Base-by-base conservation (phyloP, 768 basidiomycete species). In the Lactarius psammicola region DNA sequence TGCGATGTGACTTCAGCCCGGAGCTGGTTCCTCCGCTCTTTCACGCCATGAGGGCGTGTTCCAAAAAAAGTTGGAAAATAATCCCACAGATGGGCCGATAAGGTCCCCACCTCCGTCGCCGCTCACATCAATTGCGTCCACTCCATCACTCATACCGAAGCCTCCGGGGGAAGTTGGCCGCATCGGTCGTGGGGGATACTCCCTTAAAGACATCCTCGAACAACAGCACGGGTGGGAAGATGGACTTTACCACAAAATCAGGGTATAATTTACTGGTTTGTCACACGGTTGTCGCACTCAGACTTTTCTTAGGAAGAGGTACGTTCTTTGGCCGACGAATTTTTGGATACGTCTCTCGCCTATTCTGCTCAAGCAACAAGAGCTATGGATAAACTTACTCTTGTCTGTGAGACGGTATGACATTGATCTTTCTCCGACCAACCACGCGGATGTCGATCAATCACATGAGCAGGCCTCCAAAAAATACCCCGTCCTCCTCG, bases 131-230 rank as follows among this genome's bases (percentile, higher is more conserved):
- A 59, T 20, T 30, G 40, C 26, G 42, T 31, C 42, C 28, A n/a
- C 42, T 46, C 42, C 38, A 59, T 26, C 26, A 2, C 57, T 59
- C 38, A 42, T 59, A 59, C 57, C 57, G 4, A 59, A 59, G 20
- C 42, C 58, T 23, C 20, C 20, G 17, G 58, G 58, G 17, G 58
- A 59, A 30, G 58, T 59, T 18, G 31, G 42, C 31, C 10, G 42
- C 26, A 10, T 46, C 10, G 31, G 58, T 5, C 30, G 10, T 31
- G 58, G 58, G 30, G 56, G 56, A 40, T 57, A 57, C 10, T 26
- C 7, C 7, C 36, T 57, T 13, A 57, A 40, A 40, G 10, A 26
- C 17, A 11, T 57, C 23, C 36, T 57, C 17, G 23, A 40, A 23
- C 11, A 40, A 40, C 17, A 57, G 30, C 56, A 56, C 18, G n/a